Evolutionary conservation across 129 eudicot species (phyloP).

Genomic region (Deinandra increscens): DNA sequence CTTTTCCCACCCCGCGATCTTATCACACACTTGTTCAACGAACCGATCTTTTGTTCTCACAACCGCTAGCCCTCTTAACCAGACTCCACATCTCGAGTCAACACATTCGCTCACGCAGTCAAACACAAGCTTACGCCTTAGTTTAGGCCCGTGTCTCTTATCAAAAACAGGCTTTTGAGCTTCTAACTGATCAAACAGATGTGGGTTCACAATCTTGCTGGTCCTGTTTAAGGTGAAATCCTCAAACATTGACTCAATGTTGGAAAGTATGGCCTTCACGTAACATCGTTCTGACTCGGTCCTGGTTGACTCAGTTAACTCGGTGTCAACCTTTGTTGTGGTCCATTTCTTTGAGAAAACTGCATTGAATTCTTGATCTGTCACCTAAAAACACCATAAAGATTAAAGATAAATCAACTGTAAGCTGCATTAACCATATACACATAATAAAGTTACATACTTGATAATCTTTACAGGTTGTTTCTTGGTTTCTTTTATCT

Average conservation of each 20-base stretch:
- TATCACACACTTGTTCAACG: constrained; percentile 61
- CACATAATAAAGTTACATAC: constrained; percentile 22
- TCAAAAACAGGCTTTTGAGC: constrained; percentile 22
- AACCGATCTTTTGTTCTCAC: constrained; percentile 59
- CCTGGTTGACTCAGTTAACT: not conserved
- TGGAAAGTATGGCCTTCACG: constrained; percentile 45
- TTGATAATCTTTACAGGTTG: constrained; percentile 34
- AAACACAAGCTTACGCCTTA: constrained; percentile 55
- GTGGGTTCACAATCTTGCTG: constrained; percentile 56
- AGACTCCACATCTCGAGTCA: constrained; percentile 52
- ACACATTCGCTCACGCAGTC: constrained; percentile 77
- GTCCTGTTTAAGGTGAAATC: constrained; percentile 55
- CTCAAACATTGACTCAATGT: constrained; percentile 61
- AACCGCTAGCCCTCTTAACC: constrained; percentile 47
- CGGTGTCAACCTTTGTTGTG: constrained; percentile 8
- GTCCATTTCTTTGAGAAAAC: constrained; percentile 41
- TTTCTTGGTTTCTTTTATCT: constrained; percentile 23
- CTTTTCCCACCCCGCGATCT: constrained; percentile 56
- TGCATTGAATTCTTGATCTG: constrained; percentile 36
- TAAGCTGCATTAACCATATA: not conserved
- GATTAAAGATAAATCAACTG: not conserved
- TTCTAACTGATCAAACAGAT: constrained; percentile 61
- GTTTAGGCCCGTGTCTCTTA: constrained; percentile 25
- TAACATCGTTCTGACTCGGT: constrained; percentile 51
- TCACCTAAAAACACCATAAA: constrained; percentile 21